Evolutionary conservation across 1,284 basidiomycete genomes (phyloP).

Genomic region (Ganoderma sp.): DNA sequence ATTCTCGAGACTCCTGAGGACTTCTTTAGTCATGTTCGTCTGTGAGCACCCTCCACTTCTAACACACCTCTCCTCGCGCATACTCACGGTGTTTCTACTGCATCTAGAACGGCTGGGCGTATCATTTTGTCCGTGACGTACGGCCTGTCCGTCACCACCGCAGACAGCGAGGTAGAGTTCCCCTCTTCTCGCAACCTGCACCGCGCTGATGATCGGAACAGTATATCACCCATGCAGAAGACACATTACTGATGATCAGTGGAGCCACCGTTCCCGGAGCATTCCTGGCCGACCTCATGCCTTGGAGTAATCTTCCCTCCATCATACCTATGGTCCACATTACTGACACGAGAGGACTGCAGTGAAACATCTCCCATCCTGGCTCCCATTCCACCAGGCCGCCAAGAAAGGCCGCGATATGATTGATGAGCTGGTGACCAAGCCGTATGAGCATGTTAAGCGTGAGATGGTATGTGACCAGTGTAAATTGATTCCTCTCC

Average conservation of each 20-base stretch:
- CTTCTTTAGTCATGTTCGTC: conserved; percentile 30
- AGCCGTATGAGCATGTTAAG: conserved; percentile 41
- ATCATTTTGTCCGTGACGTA: conserved; percentile 42
- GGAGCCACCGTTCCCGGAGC: conserved; percentile 38
- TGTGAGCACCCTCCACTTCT: conserved; percentile 21
- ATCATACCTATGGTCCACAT: background rate
- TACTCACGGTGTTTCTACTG: background rate
- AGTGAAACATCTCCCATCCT: conserved; percentile 45
- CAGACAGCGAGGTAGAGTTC: conserved; percentile 33
- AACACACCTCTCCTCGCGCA: background rate
- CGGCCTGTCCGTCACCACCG: conserved; percentile 39
- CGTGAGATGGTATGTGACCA: conserved; percentile 34
- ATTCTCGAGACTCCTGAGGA: conserved; percentile 26
- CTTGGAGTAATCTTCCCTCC: conserved; percentile 31
- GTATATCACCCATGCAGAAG: conserved; percentile 36
- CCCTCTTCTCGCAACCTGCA: background rate
- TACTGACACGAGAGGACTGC: background rate
- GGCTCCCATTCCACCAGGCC: conserved; percentile 44
- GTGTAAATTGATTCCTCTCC: background rate
- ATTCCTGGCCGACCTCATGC: conserved; percentile 40
- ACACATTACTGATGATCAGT: conserved; percentile 34
- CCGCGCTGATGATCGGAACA: background rate
- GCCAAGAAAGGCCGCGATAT: conserved; percentile 33
- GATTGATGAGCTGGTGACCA: conserved; percentile 33
- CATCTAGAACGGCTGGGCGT: conserved; percentile 38